A percentile compares a stretch with the other conserved stretches of the same genome.
phyloP scores from a whole-genome alignment of 73 alveolate genomes.

The Blepharisma stoltei region DNA sequence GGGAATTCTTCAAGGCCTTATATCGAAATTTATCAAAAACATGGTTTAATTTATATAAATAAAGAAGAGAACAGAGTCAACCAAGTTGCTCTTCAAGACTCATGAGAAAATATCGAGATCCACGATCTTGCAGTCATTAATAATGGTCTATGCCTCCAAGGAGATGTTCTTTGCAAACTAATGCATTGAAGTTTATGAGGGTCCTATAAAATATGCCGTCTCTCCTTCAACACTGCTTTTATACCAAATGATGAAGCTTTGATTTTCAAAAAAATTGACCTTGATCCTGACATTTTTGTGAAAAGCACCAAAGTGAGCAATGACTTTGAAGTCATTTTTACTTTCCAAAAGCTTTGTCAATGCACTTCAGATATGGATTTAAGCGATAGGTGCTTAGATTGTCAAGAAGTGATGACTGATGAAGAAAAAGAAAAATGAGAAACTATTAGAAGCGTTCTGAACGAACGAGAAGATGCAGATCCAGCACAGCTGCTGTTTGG shows the following conservation, averaged over 20 bases:
- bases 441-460: no score
- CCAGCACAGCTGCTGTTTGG: no score
- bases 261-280: not conserved
- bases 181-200: conserved; percentile 1
- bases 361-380: conserved; percentile 4
- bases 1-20: not conserved
- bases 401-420: not conserved
- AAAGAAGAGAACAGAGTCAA: not conserved
- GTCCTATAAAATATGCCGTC: conserved; percentile 3
- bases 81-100: not conserved
- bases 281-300: conserved; percentile 5
- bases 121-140: not conserved
- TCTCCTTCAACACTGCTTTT: conserved; percentile 15
- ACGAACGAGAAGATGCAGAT: no score
- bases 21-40: not conserved
- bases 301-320: not conserved
- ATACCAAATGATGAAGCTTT: not conserved
- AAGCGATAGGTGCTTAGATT: not conserved
- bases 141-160: not conserved
- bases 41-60: not conserved
- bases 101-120: not conserved
- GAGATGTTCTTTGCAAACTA: not conserved
- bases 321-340: not conserved
- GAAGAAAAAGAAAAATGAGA: not conserved
- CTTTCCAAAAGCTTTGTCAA: not conserved